Conservation (phyloP, 1,139 yeast genomes). For the Geotrichum australiense region DNA sequence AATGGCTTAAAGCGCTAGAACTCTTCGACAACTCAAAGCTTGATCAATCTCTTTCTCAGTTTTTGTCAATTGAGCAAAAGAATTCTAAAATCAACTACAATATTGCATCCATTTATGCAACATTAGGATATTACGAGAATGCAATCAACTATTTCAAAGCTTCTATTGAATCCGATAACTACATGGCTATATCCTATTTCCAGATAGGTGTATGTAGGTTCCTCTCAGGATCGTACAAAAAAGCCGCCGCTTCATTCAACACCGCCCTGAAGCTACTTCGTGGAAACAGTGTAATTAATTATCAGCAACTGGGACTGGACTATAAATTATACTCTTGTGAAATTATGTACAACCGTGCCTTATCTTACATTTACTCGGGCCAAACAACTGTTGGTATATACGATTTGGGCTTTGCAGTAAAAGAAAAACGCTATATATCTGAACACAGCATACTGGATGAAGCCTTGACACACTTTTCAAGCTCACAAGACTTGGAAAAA, state of each 20-base stretch:
- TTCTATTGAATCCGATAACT: slow-evolving; percentile 22
- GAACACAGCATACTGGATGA: slow-evolving; percentile 25
- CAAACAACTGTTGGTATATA: slow-evolving; percentile 20
- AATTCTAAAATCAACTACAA: slow-evolving; percentile 20
- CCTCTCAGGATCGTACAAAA: slow-evolving; percentile 20
- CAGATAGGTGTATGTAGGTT: slow-evolving; percentile 26
- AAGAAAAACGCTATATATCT: slow-evolving; percentile 21
- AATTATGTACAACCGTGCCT: slow-evolving; percentile 24
- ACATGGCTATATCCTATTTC: slow-evolving; percentile 25
- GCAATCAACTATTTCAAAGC: slow-evolving; percentile 19
- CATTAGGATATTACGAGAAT: slow-evolving; percentile 18
- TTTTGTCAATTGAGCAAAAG: slow-evolving; percentile 10
- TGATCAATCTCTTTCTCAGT: slow-evolving; percentile 12
- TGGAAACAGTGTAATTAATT: slow-evolving; percentile 25
- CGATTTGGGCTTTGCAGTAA: slow-evolving; percentile 22
- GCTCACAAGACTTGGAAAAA: slow-evolving; percentile 9
- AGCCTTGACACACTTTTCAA: slow-evolving; percentile 20
- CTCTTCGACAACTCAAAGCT: slow-evolving; percentile 14
- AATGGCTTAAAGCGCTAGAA: slow-evolving; percentile 17
- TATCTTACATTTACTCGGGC: slow-evolving; percentile 22
- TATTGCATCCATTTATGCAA: slow-evolving; percentile 20
- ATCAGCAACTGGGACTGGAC: slow-evolving; percentile 23
- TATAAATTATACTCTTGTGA: slow-evolving; percentile 25
- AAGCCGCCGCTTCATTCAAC: slow-evolving; percentile 24
- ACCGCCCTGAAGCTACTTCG: slow-evolving; percentile 22